Conservation (phyloP, 2,329 filamentous ascomycete species). For the Fusarium musae region DNA sequence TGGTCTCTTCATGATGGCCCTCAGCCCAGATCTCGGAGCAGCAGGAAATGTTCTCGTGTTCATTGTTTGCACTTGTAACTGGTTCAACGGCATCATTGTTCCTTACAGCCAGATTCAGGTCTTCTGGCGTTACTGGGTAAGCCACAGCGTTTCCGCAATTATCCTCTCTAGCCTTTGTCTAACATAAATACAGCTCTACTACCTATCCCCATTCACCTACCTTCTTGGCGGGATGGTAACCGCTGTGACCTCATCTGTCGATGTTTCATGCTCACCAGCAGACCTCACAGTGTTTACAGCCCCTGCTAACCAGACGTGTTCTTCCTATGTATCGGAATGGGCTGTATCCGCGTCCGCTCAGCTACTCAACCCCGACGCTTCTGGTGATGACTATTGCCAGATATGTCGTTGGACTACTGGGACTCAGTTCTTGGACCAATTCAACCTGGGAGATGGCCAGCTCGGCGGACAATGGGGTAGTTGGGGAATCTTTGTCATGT, state of each 20-base stretch:
- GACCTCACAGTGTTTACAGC: background rate
- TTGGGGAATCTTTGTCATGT: background rate
- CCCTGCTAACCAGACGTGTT: background rate
- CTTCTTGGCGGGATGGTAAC: background rate
- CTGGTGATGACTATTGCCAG: background rate
- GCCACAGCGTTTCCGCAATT: background rate
- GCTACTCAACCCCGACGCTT: background rate
- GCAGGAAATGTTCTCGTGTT: background rate
- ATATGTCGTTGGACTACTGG: background rate
- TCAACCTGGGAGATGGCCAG: background rate
- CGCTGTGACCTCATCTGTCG: background rate
- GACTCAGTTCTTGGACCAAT: background rate
- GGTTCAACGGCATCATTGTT: background rate
- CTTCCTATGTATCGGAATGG: background rate
- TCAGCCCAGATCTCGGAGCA: background rate
- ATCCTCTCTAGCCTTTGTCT: background rate
- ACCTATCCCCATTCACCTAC: background rate
- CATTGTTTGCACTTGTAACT: background rate
- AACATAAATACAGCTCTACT: background rate
- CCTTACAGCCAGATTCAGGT: background rate
- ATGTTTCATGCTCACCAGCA: background rate
- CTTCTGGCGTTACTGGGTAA: background rate
- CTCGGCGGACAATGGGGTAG: background rate
- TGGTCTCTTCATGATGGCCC: background rate
- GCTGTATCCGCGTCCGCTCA: background rate